Base-by-base conservation (phyloP, 352 stramenopile species). In the Globisporangium cylindrosporum region DNA sequence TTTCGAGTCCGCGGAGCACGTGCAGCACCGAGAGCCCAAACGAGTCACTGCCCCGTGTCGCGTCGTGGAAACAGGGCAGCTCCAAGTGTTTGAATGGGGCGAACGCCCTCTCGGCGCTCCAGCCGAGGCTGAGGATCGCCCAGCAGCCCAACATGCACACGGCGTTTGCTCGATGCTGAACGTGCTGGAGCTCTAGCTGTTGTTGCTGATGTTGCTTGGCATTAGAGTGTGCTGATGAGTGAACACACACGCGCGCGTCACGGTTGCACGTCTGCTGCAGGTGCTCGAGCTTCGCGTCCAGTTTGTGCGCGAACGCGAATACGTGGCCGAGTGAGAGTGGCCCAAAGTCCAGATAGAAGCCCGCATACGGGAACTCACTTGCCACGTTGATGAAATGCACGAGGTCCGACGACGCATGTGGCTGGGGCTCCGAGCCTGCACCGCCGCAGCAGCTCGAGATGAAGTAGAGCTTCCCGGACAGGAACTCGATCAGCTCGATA, bases 331-430 rank as follows among this genome's bases (percentile, higher is more conserved):
- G 75, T 68, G 97, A 98, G 8, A 99, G 77, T 12, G 95, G 97
- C 14, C 96, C 97, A 81, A 98, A 99, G 79, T 99, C 97, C 15
- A 97, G 77, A 75, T 97, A 98, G 73, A 98, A 99, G 71, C 96
- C 95, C 80, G 86, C 94, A 76, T 99, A 99, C 1, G 89, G 71
- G 53, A 98, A 79, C 63, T 88, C 74, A 7, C 68, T 54, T n/a
- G 70, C 62, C 1, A 80, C 57, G 32, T 74, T 36, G 59, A 80
- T 71, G 61, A 74, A 76, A 29, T 73, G 51, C 27, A 76, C 60
- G 7, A 51, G 57, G 18, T 64, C 46, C 0, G 48, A 54, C 2
- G 29, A 51, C 56, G 68, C 4, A 1, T 38, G 54, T 41, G 15
- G 4, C 6, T 25, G n/a, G 1, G 22, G 27, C 27, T 12, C 2